These are phyloP conservation scores for Solanum hybrid DNA, from an alignment of 305 asterid species.

Conservation along the genomic window DNA sequence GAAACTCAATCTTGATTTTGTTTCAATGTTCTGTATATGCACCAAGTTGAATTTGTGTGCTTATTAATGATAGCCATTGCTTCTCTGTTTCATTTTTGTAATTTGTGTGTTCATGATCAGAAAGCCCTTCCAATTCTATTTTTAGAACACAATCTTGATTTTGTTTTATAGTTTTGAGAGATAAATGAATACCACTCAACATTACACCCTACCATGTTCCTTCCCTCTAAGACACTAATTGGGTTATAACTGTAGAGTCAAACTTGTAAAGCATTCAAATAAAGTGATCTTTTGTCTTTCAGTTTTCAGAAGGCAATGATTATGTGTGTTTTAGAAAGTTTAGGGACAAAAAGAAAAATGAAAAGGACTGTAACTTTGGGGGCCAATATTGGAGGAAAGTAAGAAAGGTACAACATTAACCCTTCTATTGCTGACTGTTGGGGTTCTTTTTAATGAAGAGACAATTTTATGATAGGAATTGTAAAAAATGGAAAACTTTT, in stretches of 20 bases:
- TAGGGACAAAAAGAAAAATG: neutral
- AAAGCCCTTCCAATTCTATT: neutral
- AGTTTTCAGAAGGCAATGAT: neutral
- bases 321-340: neutral
- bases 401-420: neutral
- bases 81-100: neutral
- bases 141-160: neutral
- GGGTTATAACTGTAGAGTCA: neutral
- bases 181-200: neutral
- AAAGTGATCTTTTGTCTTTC: neutral
- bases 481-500: neutral
- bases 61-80: neutral
- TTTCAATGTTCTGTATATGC: neutral
- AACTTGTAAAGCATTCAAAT: neutral
- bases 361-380: neutral
- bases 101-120: neutral
- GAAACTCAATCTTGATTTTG: neutral
- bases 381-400: neutral
- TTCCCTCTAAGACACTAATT: neutral
- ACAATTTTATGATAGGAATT: neutral
- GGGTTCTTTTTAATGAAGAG: neutral
- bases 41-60: neutral
- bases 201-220: neutral
- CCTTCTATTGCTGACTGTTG: neutral
- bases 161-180: neutral